These are phyloP conservation scores for Neolentinus lepideus DNA, from an alignment of 1,284 basidiomycete species.

Conservation along the genomic window DNA sequence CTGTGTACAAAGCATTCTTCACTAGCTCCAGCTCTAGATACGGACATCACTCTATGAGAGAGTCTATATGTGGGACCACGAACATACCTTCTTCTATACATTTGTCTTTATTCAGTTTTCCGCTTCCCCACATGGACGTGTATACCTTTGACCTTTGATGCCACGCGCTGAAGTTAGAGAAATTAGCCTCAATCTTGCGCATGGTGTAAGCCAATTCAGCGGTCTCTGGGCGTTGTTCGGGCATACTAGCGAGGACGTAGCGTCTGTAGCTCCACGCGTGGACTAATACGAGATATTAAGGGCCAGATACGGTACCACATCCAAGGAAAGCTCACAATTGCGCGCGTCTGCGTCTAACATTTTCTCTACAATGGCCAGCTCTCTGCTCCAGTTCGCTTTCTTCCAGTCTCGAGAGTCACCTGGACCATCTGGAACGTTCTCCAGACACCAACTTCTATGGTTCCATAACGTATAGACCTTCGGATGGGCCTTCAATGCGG, in stretches of 20 bases:
- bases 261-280: conserved; percentile 91
- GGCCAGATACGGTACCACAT: neutral
- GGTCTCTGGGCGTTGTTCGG: conserved; percentile 40
- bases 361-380: conserved; percentile 81
- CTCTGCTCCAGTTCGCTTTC: conserved; percentile 72
- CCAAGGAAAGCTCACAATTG: conserved; percentile 67
- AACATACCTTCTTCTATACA: conserved; percentile 60
- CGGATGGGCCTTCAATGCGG: conserved; percentile 75
- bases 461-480: conserved; percentile 99
- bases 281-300: conserved; percentile 42
- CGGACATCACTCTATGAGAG: neutral
- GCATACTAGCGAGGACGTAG: conserved; percentile 71
- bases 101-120: conserved; percentile 38
- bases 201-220: conserved; percentile 80
- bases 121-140: conserved; percentile 56
- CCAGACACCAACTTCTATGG: conserved; percentile 89
- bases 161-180: conserved; percentile 99
- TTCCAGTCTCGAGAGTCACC: conserved; percentile 57
- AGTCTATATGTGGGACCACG: neutral
- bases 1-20: conserved; percentile 93
- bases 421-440: conserved; percentile 72
- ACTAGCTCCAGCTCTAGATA: conserved; percentile 90
- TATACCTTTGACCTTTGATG: conserved; percentile 91
- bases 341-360: conserved; percentile 85
- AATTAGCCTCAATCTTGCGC: conserved; percentile 89